phyloP scores from a whole-genome alignment of 2,329 filamentous ascomycete genomes.

The Diplodia scrobiculata region DNA sequence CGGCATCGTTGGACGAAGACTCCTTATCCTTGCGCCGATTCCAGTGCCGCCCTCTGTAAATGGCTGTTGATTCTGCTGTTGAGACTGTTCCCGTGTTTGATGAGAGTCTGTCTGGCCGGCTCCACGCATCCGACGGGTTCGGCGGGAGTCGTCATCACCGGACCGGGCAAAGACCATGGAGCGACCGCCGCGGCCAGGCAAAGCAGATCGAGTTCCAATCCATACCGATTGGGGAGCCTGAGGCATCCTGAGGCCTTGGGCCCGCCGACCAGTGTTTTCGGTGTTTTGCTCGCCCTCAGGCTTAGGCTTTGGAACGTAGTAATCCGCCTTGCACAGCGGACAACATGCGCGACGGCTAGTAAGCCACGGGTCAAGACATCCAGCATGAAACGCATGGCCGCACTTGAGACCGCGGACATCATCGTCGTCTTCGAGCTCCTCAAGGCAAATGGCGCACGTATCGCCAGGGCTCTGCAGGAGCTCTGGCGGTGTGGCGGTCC shows the following conservation, averaged over 20 bases:
- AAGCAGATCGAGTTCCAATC: slow-evolving; percentile 37
- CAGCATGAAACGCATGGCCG: slow-evolving; percentile 97
- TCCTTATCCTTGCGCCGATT: slow-evolving; percentile 30
- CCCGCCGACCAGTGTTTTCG: slow-evolving; percentile 36
- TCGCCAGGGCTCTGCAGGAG: slow-evolving; percentile 81
- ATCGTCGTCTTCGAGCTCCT: slow-evolving; percentile 90
- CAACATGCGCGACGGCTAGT: slow-evolving; percentile 93
- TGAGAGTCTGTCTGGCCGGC: slow-evolving; percentile 32
- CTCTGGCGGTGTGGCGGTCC: slow-evolving; percentile 78
- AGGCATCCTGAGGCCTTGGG: slow-evolving; percentile 38
- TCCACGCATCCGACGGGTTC: neutral
- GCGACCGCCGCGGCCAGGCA: slow-evolving; percentile 41
- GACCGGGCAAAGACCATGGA: slow-evolving; percentile 35
- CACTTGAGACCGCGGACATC: slow-evolving; percentile 92
- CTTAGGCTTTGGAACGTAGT: slow-evolving; percentile 90
- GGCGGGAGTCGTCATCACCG: slow-evolving; percentile 15
- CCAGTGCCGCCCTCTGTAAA: slow-evolving; percentile 1
- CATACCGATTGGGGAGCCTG: slow-evolving; percentile 41
- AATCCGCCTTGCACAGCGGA: slow-evolving; percentile 96
- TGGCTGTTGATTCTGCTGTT: slow-evolving; percentile 6
- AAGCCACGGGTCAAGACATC: slow-evolving; percentile 94
- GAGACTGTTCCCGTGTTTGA: slow-evolving; percentile 25
- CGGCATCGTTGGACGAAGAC: slow-evolving; percentile 18
- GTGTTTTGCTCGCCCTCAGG: slow-evolving; percentile 55
- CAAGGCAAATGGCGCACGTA: slow-evolving; percentile 94